phyloP scores from a whole-genome alignment of 2,329 filamentous ascomycete genomes.

The Pestalotiopsis sp. region DNA sequence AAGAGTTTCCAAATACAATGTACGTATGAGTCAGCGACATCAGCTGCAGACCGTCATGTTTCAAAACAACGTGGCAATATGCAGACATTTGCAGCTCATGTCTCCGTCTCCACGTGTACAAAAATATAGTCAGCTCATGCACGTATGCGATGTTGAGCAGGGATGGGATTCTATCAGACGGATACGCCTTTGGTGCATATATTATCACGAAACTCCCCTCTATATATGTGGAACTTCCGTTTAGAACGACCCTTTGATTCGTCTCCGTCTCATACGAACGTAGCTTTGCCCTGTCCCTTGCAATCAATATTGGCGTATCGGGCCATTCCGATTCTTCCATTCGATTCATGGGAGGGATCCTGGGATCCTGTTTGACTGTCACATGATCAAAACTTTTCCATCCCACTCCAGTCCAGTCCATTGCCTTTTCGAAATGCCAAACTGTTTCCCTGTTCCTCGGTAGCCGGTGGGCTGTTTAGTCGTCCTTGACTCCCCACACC shows the following conservation, averaged over 20 bases:
- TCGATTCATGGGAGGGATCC: not conserved
- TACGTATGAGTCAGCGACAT: too few relatives aligned
- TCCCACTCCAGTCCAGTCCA: not conserved
- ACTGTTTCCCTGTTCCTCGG: not conserved
- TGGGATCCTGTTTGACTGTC: not conserved
- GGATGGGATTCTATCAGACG: not conserved
- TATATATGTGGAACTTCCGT: not conserved
- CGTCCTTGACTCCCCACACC: not conserved
- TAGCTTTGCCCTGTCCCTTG: not conserved
- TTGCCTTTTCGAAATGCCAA: not conserved
- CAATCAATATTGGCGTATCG: not conserved
- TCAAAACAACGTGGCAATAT: too few relatives aligned
- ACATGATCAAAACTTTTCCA: not conserved
- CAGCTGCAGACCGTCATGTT: too few relatives aligned
- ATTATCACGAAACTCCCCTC: not conserved
- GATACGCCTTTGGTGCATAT: not conserved
- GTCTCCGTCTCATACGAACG: not conserved
- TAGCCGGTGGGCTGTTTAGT: not conserved
- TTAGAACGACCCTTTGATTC: not conserved
- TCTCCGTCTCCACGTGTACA: not conserved
- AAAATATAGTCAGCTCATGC: not conserved
- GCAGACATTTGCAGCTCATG: too few relatives aligned
- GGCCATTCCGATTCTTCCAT: not conserved
- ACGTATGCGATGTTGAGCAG: not conserved
- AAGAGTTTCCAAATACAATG: too few relatives aligned